phyloP scores from a whole-genome alignment of 495 filamentous ascomycete species.

The Parathielavia appendiculata region DNA sequence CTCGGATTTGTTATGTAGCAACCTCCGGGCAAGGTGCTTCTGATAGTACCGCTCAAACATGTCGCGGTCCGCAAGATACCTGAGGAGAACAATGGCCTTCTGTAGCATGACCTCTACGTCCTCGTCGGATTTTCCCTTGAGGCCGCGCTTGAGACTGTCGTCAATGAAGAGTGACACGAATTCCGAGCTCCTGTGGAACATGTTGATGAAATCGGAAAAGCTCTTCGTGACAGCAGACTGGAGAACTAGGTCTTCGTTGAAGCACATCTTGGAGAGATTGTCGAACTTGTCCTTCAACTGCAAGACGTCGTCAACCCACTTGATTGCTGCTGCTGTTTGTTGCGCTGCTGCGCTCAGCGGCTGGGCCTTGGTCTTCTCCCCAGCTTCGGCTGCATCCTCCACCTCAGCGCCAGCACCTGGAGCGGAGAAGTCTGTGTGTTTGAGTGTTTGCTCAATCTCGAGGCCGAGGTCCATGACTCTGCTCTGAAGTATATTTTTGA shows the following conservation, averaged over 20 bases:
- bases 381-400: slow-evolving; percentile 45
- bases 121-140: slow-evolving; percentile 84
- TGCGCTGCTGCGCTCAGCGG: slow-evolving; percentile 44
- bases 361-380: slow-evolving; percentile 41
- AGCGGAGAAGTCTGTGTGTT: slow-evolving; percentile 42
- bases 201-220: slow-evolving; percentile 87
- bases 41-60: slow-evolving; percentile 98
- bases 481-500: slow-evolving; percentile 64
- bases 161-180: slow-evolving; percentile 96
- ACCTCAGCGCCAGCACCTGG: slow-evolving; percentile 39
- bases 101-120: slow-evolving; percentile 87
- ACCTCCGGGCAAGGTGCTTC: slow-evolving; percentile 82
- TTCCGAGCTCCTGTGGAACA: slow-evolving; percentile 75
- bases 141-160: slow-evolving; percentile 88
- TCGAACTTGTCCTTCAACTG: slow-evolving; percentile 87
- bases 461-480: slow-evolving; percentile 75
- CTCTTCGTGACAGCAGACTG: slow-evolving; percentile 77
- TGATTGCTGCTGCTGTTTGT: slow-evolving; percentile 73
- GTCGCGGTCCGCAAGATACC: slow-evolving; percentile 87
- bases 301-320: slow-evolving; percentile 92
- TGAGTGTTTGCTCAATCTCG: slow-evolving; percentile 70
- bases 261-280: slow-evolving; percentile 61
- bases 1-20: slow-evolving; percentile 80
- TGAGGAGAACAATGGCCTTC: slow-evolving; percentile 80
- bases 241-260: slow-evolving; percentile 67